Evolutionary conservation across 768 basidiomycete genomes (phyloP).

Genomic region (Trametes coccinea): DNA sequence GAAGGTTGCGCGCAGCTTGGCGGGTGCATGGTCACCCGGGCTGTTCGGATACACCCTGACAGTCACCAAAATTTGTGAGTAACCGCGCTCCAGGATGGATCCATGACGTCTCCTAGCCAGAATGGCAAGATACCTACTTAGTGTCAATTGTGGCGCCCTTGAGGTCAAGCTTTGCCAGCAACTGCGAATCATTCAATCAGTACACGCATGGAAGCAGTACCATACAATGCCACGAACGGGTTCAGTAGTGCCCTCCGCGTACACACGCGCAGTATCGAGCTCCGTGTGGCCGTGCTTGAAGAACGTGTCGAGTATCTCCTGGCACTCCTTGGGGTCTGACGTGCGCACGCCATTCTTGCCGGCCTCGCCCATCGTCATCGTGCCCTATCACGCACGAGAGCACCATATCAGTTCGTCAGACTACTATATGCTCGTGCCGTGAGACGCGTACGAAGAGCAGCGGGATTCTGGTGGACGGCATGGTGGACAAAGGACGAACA

Average conservation of each 20-base stretch:
- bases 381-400: constrained; percentile 38
- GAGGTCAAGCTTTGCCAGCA: constrained; percentile 43
- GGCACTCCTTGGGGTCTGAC: constrained; percentile 37
- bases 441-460: constrained; percentile 38
- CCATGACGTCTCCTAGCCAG: too few species aligned
- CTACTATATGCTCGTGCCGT: background rate
- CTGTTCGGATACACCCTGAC: constrained; percentile 42
- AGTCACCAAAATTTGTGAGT: background rate
- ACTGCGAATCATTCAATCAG: constrained; percentile 26
- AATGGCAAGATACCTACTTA: constrained; percentile 37
- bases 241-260: constrained; percentile 58
- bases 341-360: constrained; percentile 45
- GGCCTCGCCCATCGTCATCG: constrained; percentile 46
- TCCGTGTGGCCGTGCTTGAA: constrained; percentile 43
- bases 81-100: too few species aligned
- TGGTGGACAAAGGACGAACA: constrained; percentile 1
- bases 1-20: constrained; percentile 45
- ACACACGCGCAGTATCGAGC: constrained; percentile 53
- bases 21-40: constrained; percentile 45
- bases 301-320: constrained; percentile 48
- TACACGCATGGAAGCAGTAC: background rate
- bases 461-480: constrained; percentile 38
- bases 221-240: constrained; percentile 32
- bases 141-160: constrained; percentile 46
- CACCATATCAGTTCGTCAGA: background rate